Conservation (phyloP, 192 early-diverging fungal species). For the Backusella morwellensis region DNA sequence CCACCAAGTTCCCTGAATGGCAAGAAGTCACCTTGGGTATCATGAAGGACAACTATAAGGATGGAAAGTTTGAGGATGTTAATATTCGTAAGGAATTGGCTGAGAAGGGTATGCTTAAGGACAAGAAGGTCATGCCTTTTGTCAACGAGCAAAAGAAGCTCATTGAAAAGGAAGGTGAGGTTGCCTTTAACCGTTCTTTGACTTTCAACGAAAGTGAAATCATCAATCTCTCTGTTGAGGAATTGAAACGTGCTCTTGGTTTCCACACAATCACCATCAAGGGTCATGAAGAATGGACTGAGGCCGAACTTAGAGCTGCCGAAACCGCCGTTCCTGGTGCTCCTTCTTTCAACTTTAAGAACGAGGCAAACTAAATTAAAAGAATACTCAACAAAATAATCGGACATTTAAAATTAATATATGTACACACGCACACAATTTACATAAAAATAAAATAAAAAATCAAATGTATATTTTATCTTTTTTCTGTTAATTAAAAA, state of each 20-base stretch:
- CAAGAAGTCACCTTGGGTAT: slow-evolving; percentile 69
- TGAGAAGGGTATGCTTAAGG: slow-evolving; percentile 76
- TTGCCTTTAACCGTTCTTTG: slow-evolving; percentile 81
- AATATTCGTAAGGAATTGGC: slow-evolving; percentile 67
- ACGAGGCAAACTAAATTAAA: slow-evolving; percentile 23
- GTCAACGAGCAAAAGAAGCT: slow-evolving; percentile 75
- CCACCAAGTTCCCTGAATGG: slow-evolving; percentile 89
- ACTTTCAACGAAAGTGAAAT: slow-evolving; percentile 80
- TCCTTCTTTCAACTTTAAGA: slow-evolving; percentile 56
- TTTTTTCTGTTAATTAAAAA: background rate
- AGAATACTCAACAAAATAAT: background rate
- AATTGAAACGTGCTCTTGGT: slow-evolving; percentile 57
- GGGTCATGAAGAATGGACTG: slow-evolving; percentile 43
- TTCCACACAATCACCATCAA: slow-evolving; percentile 54
- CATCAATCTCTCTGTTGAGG: slow-evolving; percentile 50
- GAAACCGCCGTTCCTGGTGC: slow-evolving; percentile 57
- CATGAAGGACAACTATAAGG: slow-evolving; percentile 58
- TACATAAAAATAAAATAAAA: background rate
- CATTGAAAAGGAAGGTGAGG: slow-evolving; percentile 60
- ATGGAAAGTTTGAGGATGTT: slow-evolving; percentile 67
- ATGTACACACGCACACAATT: background rate
- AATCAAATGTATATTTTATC: background rate
- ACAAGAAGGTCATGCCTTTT: slow-evolving; percentile 98
- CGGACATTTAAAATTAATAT: slow-evolving; percentile 1
- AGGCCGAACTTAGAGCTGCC: slow-evolving; percentile 47